These are phyloP conservation scores for Phytophthora citrophthora DNA, from an alignment of 352 stramenopile species.

Conservation along the genomic window DNA sequence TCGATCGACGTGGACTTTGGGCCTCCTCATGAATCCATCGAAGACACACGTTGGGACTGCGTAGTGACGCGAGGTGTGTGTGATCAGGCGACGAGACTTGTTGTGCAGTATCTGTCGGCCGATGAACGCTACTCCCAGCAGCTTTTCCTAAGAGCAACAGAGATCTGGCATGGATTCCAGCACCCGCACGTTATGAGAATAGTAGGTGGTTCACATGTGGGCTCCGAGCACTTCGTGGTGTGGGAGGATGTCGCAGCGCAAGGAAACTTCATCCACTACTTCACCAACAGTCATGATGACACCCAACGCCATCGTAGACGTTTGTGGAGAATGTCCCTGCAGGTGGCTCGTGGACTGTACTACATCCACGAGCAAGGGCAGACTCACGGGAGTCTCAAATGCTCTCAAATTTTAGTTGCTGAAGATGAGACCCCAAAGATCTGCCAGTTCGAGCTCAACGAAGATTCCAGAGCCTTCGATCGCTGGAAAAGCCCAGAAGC, in stretches of 20 bases:
- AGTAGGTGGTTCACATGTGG: slow-evolving; percentile 18
- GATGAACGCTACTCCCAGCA: slow-evolving; percentile 13
- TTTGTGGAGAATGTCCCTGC: slow-evolving; percentile 33
- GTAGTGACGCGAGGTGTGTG: slow-evolving; percentile 17
- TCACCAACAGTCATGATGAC: slow-evolving; percentile 2
- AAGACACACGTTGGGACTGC: slow-evolving; percentile 7
- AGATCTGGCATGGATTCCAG: slow-evolving; percentile 32
- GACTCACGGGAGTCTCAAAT: slow-evolving; percentile 30
- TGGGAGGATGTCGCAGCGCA: slow-evolving; percentile 24
- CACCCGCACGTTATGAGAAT: slow-evolving; percentile 30
- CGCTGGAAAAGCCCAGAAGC: slow-evolving; percentile 34
- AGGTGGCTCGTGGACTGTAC: slow-evolving; percentile 19
- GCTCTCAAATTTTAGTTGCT: slow-evolving; percentile 28
- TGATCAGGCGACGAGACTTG: slow-evolving; percentile 21
- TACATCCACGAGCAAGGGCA: slow-evolving; percentile 25
- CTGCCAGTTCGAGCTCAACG: slow-evolving; percentile 32
- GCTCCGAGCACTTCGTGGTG: slow-evolving; percentile 13
- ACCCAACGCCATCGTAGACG: slow-evolving; percentile 5
- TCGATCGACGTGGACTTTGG: slow-evolving; percentile 26
- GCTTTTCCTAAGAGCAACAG: slow-evolving; percentile 22
- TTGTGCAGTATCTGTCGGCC: slow-evolving; percentile 21
- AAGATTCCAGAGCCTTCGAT: slow-evolving; percentile 12
- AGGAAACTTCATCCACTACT: slow-evolving; percentile 31
- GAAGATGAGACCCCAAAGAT: slow-evolving; percentile 19
- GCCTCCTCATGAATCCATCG: neutral